Evolutionary conservation across 169 alveolate species (phyloP), one percentile per base, ranked within the genome.

Genomic region (Cryptosporidium tyzzeri): DNA sequence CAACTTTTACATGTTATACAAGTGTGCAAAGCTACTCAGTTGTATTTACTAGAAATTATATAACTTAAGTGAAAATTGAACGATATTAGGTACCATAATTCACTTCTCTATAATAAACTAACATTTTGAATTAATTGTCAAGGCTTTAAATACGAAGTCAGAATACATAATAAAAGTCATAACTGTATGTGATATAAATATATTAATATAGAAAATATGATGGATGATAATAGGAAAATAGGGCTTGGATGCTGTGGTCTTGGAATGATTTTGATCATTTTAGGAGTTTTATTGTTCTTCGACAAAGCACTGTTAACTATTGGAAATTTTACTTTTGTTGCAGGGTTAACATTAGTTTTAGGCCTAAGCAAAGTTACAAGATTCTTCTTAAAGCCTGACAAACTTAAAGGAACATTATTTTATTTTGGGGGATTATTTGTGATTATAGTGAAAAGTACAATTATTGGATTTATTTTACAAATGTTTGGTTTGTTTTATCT

Each of bases 231-330:
- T 65, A 59, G 89, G 29, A 80, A 80, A 23, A 14, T 80, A 10
- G 89, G 89, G 10, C 75, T 80, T 39, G 89, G 89, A 9, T 80
- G 73, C 29, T 80, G 89, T 65, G 89, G 89, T 12, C 73, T 80
- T 39, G 89, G 89, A 4, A 80, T 80, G 67, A 35, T 80, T 44
- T 80, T 80, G 45, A 80, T 80, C n/a, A 44, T 65, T n/a, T 31
- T 80, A 7, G 89, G 89, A 31, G 89, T 80, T 10, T 48, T 80
- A 33, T 62, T 80, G 0, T 80, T 80, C 44, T 80, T 80, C 44
- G 89, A 80, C 23, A 80, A 48, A 39, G 89, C 89, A 7, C 35
- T 80, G 29, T 33, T 80, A 31, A 80, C 89, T 7, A 62, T 80
- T n/a, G 89, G 89, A 10, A 80, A 80, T 51, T 26, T 80, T 16